A percentile compares a stretch with the other conserved stretches of the same genome.
These are phyloP conservation scores for Solanum chmielewskii DNA, from an alignment of 257 asterid genomes.

Conservation along the genomic window DNA sequence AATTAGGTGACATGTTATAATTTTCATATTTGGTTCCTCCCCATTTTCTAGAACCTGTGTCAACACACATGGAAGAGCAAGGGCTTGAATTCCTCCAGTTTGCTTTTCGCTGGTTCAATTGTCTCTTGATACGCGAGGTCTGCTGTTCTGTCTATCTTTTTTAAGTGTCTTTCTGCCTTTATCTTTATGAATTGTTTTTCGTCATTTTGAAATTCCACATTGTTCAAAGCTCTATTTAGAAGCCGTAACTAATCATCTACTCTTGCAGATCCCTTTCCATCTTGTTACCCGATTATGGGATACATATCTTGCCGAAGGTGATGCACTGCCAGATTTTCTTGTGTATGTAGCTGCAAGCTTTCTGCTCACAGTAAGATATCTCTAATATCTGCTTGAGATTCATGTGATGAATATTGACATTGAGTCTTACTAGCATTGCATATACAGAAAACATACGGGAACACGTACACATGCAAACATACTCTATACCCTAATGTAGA, in stretches of 20 bases:
- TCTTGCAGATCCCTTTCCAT: constrained; percentile 66
- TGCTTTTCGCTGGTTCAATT: constrained; percentile 99
- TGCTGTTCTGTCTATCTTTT: background rate
- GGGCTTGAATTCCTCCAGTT: constrained; percentile 99
- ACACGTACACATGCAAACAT: background rate
- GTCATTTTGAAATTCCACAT: background rate
- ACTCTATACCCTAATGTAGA: background rate
- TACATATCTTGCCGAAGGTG: constrained; percentile 98
- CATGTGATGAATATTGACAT: background rate
- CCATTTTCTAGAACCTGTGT: constrained; percentile 52
- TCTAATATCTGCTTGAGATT: background rate
- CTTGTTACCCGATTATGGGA: constrained; percentile 96
- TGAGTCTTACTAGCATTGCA: background rate
- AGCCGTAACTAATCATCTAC: constrained; percentile 3
- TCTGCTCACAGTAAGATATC: constrained; percentile 60
- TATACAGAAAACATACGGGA: background rate
- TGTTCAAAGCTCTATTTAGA: background rate
- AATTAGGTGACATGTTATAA: background rate
- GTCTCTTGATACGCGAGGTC: constrained; percentile 97
- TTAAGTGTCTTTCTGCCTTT: background rate
- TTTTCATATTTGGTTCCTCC: background rate
- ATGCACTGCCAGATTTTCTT: constrained; percentile 86
- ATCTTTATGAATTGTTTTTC: background rate
- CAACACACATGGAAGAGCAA: constrained; percentile 84
- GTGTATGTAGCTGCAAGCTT: constrained; percentile 94